These are phyloP conservation scores for Talaromyces sp. DNA, from an alignment of 2,329 filamentous ascomycete genomes.

Conservation along the genomic window DNA sequence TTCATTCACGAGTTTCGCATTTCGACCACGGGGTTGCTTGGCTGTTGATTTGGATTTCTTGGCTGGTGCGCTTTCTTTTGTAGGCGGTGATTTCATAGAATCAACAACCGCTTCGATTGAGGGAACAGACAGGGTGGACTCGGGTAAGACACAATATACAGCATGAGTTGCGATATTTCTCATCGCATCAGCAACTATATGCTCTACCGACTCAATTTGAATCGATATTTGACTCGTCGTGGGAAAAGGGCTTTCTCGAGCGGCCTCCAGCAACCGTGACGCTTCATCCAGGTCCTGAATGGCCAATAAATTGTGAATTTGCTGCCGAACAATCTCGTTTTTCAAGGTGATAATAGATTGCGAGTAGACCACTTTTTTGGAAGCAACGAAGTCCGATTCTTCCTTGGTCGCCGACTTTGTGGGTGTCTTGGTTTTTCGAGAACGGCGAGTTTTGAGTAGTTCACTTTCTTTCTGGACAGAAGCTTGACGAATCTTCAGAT, in stretches of 20 bases:
- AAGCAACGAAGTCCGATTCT: constrained; percentile 11
- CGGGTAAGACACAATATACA: constrained; percentile 82
- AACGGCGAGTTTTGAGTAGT: constrained; percentile 20
- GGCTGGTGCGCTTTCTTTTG: constrained; percentile 17
- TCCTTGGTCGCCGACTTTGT: constrained; percentile 15
- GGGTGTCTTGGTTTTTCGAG: constrained; percentile 24
- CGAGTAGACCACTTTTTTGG: constrained; percentile 27
- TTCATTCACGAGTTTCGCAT: constrained; percentile 22
- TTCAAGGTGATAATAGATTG: constrained; percentile 38
- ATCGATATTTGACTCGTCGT: constrained; percentile 59
- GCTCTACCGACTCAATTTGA: constrained; percentile 31
- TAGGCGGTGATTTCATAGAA: constrained; percentile 28
- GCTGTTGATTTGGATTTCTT: constrained; percentile 23
- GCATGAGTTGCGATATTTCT: constrained; percentile 65
- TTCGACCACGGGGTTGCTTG: constrained; percentile 21
- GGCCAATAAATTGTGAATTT: constrained; percentile 44
- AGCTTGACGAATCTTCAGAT: constrained; percentile 29
- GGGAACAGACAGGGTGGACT: constrained; percentile 86
- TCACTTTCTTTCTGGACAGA: constrained; percentile 2
- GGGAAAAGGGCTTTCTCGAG: constrained; percentile 26
- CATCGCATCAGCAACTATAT: constrained; percentile 34
- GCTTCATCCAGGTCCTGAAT: constrained; percentile 54
- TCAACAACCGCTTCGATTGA: constrained; percentile 45
- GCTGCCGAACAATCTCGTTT: constrained; percentile 47
- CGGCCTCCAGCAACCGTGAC: constrained; percentile 44